Conservation (phyloP, 345 rosid genomes). For the Angophora floribunda region DNA sequence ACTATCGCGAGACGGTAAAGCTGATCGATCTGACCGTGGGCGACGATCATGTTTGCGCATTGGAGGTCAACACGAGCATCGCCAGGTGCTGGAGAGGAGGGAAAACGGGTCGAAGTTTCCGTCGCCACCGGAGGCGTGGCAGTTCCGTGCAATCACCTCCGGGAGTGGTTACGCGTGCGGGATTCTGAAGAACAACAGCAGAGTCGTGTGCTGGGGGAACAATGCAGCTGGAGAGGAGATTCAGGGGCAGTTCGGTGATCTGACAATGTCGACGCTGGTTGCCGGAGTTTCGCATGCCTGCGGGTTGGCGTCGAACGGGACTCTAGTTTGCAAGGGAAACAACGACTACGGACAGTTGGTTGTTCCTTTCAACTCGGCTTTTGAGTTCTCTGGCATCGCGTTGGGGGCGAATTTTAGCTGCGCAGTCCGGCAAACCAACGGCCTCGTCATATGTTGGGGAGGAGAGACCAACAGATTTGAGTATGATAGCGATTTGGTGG, state of each 20-base stretch:
- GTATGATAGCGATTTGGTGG: not conserved
- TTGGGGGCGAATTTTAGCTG: conserved; percentile 35
- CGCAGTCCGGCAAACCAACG: conserved; percentile 23
- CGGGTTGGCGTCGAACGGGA: conserved; percentile 23
- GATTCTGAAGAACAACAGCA: conserved; percentile 20
- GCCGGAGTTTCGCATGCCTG: conserved; percentile 50
- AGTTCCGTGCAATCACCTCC: conserved; percentile 31
- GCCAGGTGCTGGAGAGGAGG: conserved; percentile 53
- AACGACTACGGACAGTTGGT: conserved; percentile 21
- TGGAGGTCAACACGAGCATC: conserved; percentile 23
- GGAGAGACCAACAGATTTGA: conserved; percentile 2
- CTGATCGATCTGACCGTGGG: conserved; percentile 41
- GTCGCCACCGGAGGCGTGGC: conserved; percentile 11
- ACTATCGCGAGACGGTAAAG: conserved; percentile 4
- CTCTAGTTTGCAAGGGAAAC: conserved; percentile 36
- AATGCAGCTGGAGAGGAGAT: conserved; percentile 14
- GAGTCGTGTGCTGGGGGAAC: conserved; percentile 43
- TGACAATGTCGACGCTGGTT: conserved; percentile 28
- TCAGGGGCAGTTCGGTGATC: conserved; percentile 22
- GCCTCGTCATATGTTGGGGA: conserved; percentile 50
- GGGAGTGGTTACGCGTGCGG: conserved; percentile 51
- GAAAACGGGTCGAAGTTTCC: conserved; percentile 12
- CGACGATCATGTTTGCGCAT: conserved; percentile 44
- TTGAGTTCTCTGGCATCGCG: conserved; percentile 32
- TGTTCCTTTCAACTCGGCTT: conserved; percentile 27